phyloP scores from a whole-genome alignment of 257 asterid genomes.

The Lantana camara region DNA sequence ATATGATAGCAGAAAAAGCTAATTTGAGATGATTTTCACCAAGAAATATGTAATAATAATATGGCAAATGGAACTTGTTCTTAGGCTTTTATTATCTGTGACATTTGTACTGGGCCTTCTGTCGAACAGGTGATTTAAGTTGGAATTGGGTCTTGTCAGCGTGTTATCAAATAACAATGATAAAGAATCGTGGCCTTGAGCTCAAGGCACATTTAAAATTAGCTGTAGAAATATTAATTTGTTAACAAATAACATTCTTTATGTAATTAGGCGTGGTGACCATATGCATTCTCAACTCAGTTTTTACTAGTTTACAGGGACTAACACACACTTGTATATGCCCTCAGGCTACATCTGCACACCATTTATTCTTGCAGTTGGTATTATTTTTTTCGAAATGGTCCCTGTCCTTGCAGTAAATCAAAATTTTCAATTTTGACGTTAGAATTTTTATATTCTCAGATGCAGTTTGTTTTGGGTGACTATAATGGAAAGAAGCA shows the following conservation, averaged over 20 bases:
- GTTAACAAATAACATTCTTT: neutral
- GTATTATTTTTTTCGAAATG: slow-evolving; percentile 1
- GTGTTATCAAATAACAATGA: slow-evolving; percentile 3
- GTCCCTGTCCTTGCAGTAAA: neutral
- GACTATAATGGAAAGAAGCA: neutral
- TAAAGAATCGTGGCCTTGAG: slow-evolving; percentile 12
- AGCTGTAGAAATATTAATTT: neutral
- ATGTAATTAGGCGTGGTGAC: neutral
- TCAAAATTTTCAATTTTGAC: neutral
- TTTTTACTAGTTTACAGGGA: slow-evolving; percentile 1
- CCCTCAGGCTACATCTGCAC: neutral
- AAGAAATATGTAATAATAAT: neutral
- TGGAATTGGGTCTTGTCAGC: neutral
- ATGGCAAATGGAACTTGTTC: no score
- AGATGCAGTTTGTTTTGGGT: neutral
- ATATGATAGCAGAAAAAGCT: neutral
- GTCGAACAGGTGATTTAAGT: neutral
- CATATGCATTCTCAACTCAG: neutral
- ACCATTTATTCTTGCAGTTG: neutral
- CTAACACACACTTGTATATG: neutral
- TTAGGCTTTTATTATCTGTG: neutral
- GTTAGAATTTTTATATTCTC: neutral
- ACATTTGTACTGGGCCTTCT: neutral
- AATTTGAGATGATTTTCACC: neutral
- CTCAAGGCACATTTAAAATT: slow-evolving; percentile 12